Conservation (phyloP, 169 alveolate species). For the Plasmodium malariae region DNA sequence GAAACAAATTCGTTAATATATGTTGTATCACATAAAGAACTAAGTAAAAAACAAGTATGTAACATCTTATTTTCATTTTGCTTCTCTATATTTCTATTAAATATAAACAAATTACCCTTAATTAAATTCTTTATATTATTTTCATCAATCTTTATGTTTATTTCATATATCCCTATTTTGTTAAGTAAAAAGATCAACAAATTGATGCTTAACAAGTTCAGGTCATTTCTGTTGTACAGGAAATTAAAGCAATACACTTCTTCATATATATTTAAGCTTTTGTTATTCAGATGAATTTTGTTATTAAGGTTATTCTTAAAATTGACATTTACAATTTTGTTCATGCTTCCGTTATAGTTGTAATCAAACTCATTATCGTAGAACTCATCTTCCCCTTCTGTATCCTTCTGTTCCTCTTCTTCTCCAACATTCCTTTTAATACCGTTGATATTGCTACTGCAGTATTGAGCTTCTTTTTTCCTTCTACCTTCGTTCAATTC, state of each 20-base stretch:
- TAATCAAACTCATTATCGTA: neutral
- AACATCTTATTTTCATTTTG: slow-evolving; percentile 48
- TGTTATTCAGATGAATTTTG: slow-evolving; percentile 30
- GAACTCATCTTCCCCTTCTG: neutral
- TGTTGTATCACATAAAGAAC: slow-evolving; percentile 66
- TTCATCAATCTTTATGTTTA: slow-evolving; percentile 53
- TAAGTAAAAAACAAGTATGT: slow-evolving; percentile 60
- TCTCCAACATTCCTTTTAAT: neutral
- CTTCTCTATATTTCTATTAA: neutral
- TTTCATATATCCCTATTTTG: slow-evolving; percentile 58
- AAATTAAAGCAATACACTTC: slow-evolving; percentile 65
- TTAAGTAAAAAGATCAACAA: slow-evolving; percentile 54
- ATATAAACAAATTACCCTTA: slow-evolving; percentile 55
- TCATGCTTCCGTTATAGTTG: neutral
- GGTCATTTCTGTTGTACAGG: slow-evolving; percentile 47
- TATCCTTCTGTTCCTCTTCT: neutral
- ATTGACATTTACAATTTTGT: neutral
- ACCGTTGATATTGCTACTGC: neutral
- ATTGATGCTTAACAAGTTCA: slow-evolving; percentile 53
- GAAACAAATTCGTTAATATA: slow-evolving; percentile 53
- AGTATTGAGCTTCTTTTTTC: neutral
- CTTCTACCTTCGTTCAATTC: neutral
- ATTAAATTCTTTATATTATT: slow-evolving; percentile 38
- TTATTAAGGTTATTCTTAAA: slow-evolving; percentile 25
- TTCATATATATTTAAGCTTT: slow-evolving; percentile 60